phyloP scores from a whole-genome alignment of 345 rosid genomes.

The Psidium guajava region DNA sequence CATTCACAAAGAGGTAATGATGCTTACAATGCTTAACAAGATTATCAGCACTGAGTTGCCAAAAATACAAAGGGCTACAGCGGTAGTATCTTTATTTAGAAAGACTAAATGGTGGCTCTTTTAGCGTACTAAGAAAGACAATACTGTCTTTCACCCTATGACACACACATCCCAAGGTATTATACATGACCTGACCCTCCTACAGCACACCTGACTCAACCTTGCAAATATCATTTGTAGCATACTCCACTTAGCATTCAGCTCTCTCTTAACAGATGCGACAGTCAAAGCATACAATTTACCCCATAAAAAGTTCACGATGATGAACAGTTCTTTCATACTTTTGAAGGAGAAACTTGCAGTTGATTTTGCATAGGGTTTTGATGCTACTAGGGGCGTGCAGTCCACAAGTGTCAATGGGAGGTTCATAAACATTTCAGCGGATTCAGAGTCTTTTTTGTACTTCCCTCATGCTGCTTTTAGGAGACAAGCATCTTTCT shows the following conservation, averaged over 20 bases:
- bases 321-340: not conserved
- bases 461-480: not conserved
- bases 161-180: not conserved
- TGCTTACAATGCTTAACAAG: not conserved
- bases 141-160: too few relatives aligned
- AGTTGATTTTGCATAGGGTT: not conserved
- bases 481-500: not conserved
- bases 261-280: not conserved
- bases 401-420: not conserved
- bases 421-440: not conserved
- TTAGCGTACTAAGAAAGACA: not conserved
- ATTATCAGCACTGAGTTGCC: not conserved
- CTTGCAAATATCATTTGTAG: not conserved
- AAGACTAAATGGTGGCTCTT: not conserved
- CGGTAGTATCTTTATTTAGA: not conserved
- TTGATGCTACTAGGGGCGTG: not conserved
- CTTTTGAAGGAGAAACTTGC: not conserved
- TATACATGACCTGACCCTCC: not conserved
- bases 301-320: not conserved
- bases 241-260: not conserved
- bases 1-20: constrained; percentile 44
- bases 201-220: not conserved
- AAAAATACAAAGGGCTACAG: not conserved
- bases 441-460: not conserved
- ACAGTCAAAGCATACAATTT: not conserved